A percentile compares a stretch with the other conserved stretches of the same genome.
phyloP scores from a whole-genome alignment of 2,329 filamentous ascomycete genomes.

The Aureobasidium sp. region DNA sequence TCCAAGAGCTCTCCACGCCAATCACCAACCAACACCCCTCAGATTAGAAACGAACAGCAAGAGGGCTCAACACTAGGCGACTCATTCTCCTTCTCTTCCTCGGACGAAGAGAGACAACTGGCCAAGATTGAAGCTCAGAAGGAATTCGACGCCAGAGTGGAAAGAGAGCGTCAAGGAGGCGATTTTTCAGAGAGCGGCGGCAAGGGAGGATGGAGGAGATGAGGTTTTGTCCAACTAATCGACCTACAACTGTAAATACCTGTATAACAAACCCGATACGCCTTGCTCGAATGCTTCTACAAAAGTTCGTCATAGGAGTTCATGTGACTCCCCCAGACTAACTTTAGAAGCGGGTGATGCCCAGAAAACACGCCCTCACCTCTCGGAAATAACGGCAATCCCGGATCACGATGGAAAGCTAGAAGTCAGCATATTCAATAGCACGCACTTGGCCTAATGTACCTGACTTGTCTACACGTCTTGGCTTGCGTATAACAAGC shows the following conservation, averaged over 20 bases:
- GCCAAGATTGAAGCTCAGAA: constrained; percentile 39
- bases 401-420: no score
- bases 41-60: constrained; percentile 19
- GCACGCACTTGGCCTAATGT: no score
- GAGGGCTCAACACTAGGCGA: constrained; percentile 31
- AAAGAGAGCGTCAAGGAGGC: constrained; percentile 40
- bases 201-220: constrained; percentile 9
- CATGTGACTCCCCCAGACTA: not conserved
- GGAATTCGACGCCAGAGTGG: constrained; percentile 42
- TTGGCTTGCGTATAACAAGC: no score
- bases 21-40: not conserved
- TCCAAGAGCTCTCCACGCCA: not conserved
- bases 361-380: no score
- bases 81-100: constrained; percentile 36
- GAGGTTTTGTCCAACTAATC: not conserved
- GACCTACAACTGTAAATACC: not conserved
- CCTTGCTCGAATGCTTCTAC: not conserved
- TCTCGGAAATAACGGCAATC: no score
- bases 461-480: no score
- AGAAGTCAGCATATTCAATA: no score
- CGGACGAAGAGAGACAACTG: constrained; percentile 34
- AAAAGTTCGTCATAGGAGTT: no score
- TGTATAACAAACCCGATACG: constrained; percentile 3
- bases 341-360: not conserved
- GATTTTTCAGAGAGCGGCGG: constrained; percentile 28